These are phyloP conservation scores for Citropsis articulata DNA, from an alignment of 345 rosid species.

Conservation along the genomic window DNA sequence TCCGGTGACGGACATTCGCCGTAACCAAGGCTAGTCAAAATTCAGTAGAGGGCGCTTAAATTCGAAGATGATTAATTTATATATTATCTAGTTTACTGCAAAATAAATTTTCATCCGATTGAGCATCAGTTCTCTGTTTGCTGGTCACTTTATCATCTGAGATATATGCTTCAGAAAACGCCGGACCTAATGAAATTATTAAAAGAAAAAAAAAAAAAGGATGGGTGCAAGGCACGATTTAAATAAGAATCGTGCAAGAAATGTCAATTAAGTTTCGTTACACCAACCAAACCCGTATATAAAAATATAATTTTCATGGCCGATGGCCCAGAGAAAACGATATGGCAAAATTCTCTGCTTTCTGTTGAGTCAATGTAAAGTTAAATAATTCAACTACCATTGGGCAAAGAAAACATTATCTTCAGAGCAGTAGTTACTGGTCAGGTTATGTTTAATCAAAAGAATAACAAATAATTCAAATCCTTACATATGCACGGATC, in stretches of 20 bases:
- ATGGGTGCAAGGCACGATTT: not conserved
- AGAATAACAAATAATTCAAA: too few relatives aligned
- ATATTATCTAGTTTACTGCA: too few relatives aligned
- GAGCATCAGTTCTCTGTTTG: not conserved
- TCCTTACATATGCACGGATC: not conserved
- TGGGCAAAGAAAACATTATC: not conserved
- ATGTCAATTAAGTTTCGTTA: slow-evolving; percentile 1
- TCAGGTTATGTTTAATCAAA: not conserved
- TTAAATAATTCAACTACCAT: not conserved
- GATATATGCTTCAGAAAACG: not conserved
- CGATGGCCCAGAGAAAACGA: not conserved
- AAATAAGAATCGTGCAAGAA: not conserved
- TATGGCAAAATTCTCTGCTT: not conserved
- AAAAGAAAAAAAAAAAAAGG: not conserved
- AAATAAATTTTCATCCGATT: not conserved
- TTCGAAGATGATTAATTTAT: too few relatives aligned
- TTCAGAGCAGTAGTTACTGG: not conserved
- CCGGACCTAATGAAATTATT: not conserved
- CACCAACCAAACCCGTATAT: not conserved
- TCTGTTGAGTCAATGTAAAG: not conserved
- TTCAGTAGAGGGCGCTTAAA: too few relatives aligned
- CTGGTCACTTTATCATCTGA: not conserved
- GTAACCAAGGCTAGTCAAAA: too few relatives aligned
- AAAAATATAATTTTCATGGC: not conserved
- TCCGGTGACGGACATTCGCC: too few relatives aligned